Evolutionary conservation across 2,329 filamentous ascomycete species (phyloP).

Genomic region (Ceratocystiopsis sp.): DNA sequence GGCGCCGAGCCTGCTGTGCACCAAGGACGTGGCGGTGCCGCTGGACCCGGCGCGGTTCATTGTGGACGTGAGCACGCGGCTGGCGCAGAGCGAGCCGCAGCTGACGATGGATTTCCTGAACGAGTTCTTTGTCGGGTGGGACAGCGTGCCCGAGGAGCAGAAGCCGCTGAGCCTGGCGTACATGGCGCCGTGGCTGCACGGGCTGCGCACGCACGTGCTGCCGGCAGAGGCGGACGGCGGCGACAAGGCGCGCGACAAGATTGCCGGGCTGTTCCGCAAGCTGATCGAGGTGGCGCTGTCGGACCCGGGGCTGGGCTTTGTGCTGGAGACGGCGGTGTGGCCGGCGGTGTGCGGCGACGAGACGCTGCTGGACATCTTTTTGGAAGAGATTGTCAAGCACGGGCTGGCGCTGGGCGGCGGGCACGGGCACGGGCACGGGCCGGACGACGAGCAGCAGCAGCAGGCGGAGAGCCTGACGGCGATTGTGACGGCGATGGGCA

Average conservation of each 20-base stretch:
- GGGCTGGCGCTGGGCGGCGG: conserved; percentile 32
- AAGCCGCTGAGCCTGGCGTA: conserved; percentile 50
- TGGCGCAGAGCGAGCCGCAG: conserved; percentile 47
- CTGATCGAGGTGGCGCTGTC: conserved; percentile 47
- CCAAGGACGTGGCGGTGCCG: conserved; percentile 47
- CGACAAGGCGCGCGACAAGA: conserved; percentile 49
- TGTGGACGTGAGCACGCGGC: conserved; percentile 44
- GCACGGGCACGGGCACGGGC: too few species aligned
- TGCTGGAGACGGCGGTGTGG: conserved; percentile 50
- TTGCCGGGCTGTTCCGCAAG: conserved; percentile 45
- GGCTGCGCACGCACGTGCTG: conserved; percentile 41
- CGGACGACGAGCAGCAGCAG: conserved; percentile 30
- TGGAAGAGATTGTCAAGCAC: conserved; percentile 50
- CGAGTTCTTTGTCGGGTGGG: conserved; percentile 60
- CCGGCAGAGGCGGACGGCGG: conserved; percentile 38
- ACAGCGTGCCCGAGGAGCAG: conserved; percentile 50
- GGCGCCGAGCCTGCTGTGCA: conserved; percentile 42
- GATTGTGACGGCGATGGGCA: conserved; percentile 45
- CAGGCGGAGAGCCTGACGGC: conserved; percentile 43
- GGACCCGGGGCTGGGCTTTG: conserved; percentile 40
- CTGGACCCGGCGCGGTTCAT: conserved; percentile 47
- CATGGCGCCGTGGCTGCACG: conserved; percentile 52
- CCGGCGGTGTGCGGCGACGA: conserved; percentile 48
- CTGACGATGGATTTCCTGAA: conserved; percentile 52
- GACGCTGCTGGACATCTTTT: conserved; percentile 45